Conservation (phyloP, 345 rosid genomes). For the Clausena lansium region DNA sequence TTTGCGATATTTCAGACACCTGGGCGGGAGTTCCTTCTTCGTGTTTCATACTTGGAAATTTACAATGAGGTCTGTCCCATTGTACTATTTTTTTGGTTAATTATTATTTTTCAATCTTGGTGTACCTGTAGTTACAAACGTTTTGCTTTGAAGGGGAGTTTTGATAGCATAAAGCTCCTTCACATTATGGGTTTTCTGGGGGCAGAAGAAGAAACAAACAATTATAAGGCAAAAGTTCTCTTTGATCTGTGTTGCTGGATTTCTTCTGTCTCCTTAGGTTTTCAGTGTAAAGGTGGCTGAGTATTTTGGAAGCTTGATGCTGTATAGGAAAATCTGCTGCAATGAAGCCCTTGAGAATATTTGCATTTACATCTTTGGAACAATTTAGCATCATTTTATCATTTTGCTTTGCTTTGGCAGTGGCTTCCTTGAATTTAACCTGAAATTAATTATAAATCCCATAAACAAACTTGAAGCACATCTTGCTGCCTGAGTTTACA, state of each 20-base stretch:
- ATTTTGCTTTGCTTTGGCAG: neutral
- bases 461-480: neutral
- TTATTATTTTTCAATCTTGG: neutral
- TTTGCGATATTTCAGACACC: slow-evolving; percentile 63
- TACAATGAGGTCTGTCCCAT: slow-evolving; percentile 76
- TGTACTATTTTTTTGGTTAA: neutral
- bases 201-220: neutral
- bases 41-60: slow-evolving; percentile 94
- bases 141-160: neutral
- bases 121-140: neutral
- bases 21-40: slow-evolving; percentile 88
- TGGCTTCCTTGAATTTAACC: neutral
- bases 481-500: neutral
- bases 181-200: neutral
- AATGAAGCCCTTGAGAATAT: neutral
- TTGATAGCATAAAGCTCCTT: slow-evolving; percentile 4
- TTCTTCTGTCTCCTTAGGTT: neutral
- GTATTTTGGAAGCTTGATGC: neutral
- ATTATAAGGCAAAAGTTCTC: neutral
- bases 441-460: neutral
- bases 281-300: neutral
- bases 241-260: neutral
- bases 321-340: neutral
- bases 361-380: neutral
- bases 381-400: neutral